Evolutionary conservation across 2,329 filamentous ascomycete species (phyloP).

Genomic region (Mycosphaerelloides madeirae): DNA sequence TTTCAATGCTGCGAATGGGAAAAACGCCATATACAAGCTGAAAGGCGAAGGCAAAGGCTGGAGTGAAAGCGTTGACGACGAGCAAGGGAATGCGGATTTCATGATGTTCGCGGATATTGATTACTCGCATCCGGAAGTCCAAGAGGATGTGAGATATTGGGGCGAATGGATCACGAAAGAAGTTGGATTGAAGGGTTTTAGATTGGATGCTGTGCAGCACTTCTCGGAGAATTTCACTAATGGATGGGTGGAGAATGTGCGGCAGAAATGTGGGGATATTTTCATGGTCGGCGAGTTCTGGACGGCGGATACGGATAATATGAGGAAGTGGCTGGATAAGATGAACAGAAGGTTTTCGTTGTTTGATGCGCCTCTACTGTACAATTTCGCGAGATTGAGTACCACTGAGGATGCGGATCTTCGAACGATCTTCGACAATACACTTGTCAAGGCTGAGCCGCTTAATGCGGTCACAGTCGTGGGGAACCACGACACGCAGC

Average conservation of each 20-base stretch:
- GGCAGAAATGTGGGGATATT: constrained; percentile 40
- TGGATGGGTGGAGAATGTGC: constrained; percentile 55
- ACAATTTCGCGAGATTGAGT: constrained; percentile 54
- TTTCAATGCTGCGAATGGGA: constrained; percentile 53
- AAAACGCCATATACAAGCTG: constrained; percentile 61
- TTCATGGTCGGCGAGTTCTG: constrained; percentile 68
- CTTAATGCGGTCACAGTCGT: constrained; percentile 15
- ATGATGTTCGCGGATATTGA: constrained; percentile 69
- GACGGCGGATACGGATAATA: constrained; percentile 52
- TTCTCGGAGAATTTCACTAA: constrained; percentile 61
- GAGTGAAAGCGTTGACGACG: constrained; percentile 55
- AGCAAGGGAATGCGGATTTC: constrained; percentile 58
- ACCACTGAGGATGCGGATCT: constrained; percentile 57
- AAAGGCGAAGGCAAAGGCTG: constrained; percentile 50
- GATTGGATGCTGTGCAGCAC: constrained; percentile 68
- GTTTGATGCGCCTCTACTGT: constrained; percentile 64
- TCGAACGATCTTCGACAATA: constrained; percentile 34
- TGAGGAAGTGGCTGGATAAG: constrained; percentile 47
- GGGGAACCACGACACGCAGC: constrained; percentile 65
- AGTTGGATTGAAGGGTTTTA: constrained; percentile 58
- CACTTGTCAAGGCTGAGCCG: constrained; percentile 15
- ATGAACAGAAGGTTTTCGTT: constrained; percentile 56
- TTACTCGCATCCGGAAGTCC: constrained; percentile 59
- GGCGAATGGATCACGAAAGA: constrained; percentile 60
- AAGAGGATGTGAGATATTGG: constrained; percentile 61